Evolutionary conservation across 768 basidiomycete genomes (phyloP).

Genomic region (Leccinum fibrillosum): DNA sequence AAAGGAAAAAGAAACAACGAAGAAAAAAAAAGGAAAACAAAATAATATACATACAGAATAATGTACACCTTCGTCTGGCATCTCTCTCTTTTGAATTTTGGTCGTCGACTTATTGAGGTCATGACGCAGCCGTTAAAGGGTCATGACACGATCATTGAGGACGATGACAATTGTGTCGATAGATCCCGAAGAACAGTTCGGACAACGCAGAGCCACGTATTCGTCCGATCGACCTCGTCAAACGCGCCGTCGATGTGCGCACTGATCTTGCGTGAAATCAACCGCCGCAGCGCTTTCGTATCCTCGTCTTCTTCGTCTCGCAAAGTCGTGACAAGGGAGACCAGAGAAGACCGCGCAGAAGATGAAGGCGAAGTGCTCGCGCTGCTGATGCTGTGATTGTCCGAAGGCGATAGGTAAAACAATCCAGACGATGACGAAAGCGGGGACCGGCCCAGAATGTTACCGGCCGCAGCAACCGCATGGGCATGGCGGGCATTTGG

Average conservation of each 20-base stretch:
- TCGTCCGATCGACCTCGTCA: constrained; percentile 60
- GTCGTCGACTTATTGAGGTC: background rate
- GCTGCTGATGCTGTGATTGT: constrained; percentile 12
- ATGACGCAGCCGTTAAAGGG: constrained; percentile 3
- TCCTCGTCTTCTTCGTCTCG: constrained; percentile 64
- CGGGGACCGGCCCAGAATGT: background rate
- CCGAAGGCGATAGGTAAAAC: constrained; percentile 23
- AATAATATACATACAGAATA: constrained; percentile 34
- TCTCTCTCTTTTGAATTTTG: background rate
- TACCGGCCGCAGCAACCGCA: background rate
- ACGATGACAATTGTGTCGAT: constrained; percentile 26
- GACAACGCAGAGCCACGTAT: constrained; percentile 60
- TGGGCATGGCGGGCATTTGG: background rate
- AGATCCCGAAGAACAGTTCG: constrained; percentile 60
- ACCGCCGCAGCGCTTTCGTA: constrained; percentile 53
- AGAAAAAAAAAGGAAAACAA: background rate
- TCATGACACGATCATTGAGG: constrained; percentile 12
- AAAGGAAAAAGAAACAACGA: background rate
- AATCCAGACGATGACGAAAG: constrained; percentile 6
- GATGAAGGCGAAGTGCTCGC: constrained; percentile 17
- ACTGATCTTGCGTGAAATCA: constrained; percentile 66
- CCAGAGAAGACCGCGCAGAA: constrained; percentile 33
- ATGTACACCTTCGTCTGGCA: constrained; percentile 20
- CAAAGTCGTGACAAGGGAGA: constrained; percentile 49
- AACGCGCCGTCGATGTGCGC: constrained; percentile 51